Base-by-base conservation (phyloP, 495 filamentous ascomycete genomes). In the Podospora anserina region DNA sequence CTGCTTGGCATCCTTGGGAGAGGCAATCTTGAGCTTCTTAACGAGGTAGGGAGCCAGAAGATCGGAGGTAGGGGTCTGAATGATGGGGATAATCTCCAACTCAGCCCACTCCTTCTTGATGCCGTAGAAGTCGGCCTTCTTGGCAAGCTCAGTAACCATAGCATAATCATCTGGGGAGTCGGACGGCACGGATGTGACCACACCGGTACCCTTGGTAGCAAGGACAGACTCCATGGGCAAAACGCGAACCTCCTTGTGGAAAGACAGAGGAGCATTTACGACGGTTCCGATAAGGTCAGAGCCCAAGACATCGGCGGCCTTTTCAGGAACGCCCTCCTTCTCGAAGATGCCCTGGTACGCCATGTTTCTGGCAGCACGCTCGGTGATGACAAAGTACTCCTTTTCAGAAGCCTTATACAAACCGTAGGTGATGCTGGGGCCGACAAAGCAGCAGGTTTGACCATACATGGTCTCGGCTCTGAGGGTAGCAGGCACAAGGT, bases 381-480 rank as follows among this genome's bases (percentile, higher is more conserved):
- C 91, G 11, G 91, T 94, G 64, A 92, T 84, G 70, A 99, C 84
- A 77, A 88, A 92, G 78, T 92, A 97, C 71, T 96, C 92, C 67
- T 89, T 91, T 62, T 94, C 89, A 15, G 88, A 86, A 61, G 91
- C 86, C 82, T 91, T 91, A 85, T 90, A 98, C 69, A 99, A 80
- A 64, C 93, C 92, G 74, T 99, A 98, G n/a, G 81, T 72, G 58
- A 74, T 55, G 27, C 58, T 63, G 2, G 95, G 94, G 30, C 93
- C 91, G 62, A 99, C 92, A 74, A 99, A 99, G 78, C 93, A 97
- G 82, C 92, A 95, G 1, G 88, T 94, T 78, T 99, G 95, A 28
- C 95, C 95, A 74, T 97, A 97, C 94, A 99, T 97, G 19, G 95
- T 99, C 82, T 99, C 95, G 20, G 95, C 92, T 71, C 95, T 87